Percentiles rank a stretch among this genome's conserved stretches.
Evolutionary conservation across 495 filamentous ascomycete genomes (phyloP).

Genomic region (Penicillium lagena): DNA sequence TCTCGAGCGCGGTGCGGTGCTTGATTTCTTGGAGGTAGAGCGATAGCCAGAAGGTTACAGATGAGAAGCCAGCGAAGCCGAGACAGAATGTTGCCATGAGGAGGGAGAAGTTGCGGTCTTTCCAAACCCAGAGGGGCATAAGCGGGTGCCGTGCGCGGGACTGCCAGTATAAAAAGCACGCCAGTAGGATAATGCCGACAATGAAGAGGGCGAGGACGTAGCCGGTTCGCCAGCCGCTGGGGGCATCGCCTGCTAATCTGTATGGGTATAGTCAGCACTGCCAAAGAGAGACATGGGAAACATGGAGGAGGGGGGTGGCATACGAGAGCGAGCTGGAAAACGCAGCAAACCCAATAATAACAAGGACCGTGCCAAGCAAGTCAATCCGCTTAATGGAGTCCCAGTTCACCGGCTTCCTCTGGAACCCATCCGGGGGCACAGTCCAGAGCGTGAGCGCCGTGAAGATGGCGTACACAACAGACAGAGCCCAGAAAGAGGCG

Average conservation of each 20-base stretch:
- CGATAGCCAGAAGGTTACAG: constrained; percentile 27
- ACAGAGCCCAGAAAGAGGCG: constrained; percentile 57
- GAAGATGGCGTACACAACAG: constrained; percentile 55
- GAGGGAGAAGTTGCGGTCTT: constrained; percentile 31
- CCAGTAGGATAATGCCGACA: constrained; percentile 52
- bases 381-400: constrained; percentile 53
- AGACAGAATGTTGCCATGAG: constrained; percentile 28
- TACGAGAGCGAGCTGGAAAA: constrained; percentile 60
- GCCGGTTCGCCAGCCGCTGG: constrained; percentile 59
- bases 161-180: constrained; percentile 60
- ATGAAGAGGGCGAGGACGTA: constrained; percentile 61
- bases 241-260: constrained; percentile 43
- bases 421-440: constrained; percentile 52
- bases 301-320: constrained; percentile 12
- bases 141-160: constrained; percentile 21
- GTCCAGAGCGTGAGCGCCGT: constrained; percentile 55
- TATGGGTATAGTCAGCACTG: constrained; percentile 4
- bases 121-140: constrained; percentile 34
- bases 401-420: constrained; percentile 37
- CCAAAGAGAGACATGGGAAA: not conserved
- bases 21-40: constrained; percentile 41
- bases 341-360: constrained; percentile 58
- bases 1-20: constrained; percentile 31
- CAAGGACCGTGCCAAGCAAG: constrained; percentile 56
- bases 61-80: constrained; percentile 32